A percentile compares a stretch with the other conserved stretches of the same genome.
Evolutionary conservation across 164 flowering plant species (phyloP).

Genomic region (Sedum album): DNA sequence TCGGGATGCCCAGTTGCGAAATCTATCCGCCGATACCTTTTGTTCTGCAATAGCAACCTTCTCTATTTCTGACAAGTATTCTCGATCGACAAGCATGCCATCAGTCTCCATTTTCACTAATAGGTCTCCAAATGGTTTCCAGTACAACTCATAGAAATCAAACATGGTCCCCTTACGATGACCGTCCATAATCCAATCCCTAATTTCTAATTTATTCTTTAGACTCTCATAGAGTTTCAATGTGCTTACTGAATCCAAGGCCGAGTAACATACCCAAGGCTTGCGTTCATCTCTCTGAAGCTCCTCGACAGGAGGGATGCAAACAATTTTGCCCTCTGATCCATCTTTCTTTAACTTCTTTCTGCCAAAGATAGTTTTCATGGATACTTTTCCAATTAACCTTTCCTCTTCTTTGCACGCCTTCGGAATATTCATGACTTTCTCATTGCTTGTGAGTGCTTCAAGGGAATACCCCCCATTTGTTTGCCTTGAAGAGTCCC

Average conservation of each 20-base stretch:
- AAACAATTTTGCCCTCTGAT: conserved; percentile 56
- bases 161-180: conserved; percentile 39
- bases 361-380: conserved; percentile 84
- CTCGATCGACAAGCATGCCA: conserved; percentile 88
- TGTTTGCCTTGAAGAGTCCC: conserved; percentile 84
- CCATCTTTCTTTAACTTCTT: conserved; percentile 82
- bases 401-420: conserved; percentile 18
- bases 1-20: conserved; percentile 80
- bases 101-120: conserved; percentile 89
- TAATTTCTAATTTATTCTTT: conserved; percentile 32
- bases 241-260: conserved; percentile 80
- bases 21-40: conserved; percentile 53
- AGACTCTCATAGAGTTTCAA: conserved; percentile 68
- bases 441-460: conserved; percentile 62
- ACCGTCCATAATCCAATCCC: conserved; percentile 47
- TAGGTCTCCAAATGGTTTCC: conserved; percentile 90
- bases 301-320: conserved; percentile 77
- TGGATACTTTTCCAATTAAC: conserved; percentile 70
- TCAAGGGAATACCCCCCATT: conserved; percentile 92
- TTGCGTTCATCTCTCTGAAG: conserved; percentile 65
- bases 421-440: conserved; percentile 38
- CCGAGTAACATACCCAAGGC: conserved; percentile 84
- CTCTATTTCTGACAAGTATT: conserved; percentile 71
- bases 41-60: conserved; percentile 74
- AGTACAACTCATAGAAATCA: conserved; percentile 61